Evolutionary conservation across 352 stramenopile species (phyloP), one percentile per base, ranked within the genome.

Genomic region (Elongisporangium prolatum): DNA sequence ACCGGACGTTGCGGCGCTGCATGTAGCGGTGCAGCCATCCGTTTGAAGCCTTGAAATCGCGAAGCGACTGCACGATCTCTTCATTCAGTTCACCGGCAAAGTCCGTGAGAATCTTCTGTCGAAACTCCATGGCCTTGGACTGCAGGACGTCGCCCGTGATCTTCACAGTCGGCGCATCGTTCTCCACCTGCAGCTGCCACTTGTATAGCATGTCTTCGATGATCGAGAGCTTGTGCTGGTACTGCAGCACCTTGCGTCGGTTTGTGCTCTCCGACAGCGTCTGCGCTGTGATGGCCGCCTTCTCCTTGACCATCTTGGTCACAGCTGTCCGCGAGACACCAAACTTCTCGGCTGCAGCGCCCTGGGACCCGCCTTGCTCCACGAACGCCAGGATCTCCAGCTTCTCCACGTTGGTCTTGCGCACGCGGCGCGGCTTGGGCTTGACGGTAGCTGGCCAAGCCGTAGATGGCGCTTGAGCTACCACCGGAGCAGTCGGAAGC

Each of bases 261-360:
- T 78, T 89, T 14, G 74, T 88, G 54, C 67, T 88, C 58, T 86
- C 82, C 2, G 81, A 80, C 6, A 75, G 64, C n/a, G 84, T 80
- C 59, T 90, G 82, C 0, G 80, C 78, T 4, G 76, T 75, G 52
- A 92, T 92, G 5, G 82, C 82, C 5, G 80, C 75, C 9, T 83
- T 76, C 60, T 94, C 85, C 60, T 94, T 94, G 20, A 94, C 80
- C 79, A 94, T 92, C 59, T 92, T 94, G 4, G 85, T 94, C 59
- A 94, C 85, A 0, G 85, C 85, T 1, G 85, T 90, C 18, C 85
- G 75, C 0, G 85, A 94, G 24, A 94, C 80, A 16, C 83, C 83
- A 40, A 91, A 94, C 55, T 89, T 89, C 56, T 91, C 83, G 0
- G 85, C 80, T 6, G 85, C 82, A 1, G 82, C 76, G 28, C 82